These are phyloP conservation scores for Talaromyces sp. DNA, from an alignment of 2,329 filamentous ascomycete genomes.

Conservation along the genomic window DNA sequence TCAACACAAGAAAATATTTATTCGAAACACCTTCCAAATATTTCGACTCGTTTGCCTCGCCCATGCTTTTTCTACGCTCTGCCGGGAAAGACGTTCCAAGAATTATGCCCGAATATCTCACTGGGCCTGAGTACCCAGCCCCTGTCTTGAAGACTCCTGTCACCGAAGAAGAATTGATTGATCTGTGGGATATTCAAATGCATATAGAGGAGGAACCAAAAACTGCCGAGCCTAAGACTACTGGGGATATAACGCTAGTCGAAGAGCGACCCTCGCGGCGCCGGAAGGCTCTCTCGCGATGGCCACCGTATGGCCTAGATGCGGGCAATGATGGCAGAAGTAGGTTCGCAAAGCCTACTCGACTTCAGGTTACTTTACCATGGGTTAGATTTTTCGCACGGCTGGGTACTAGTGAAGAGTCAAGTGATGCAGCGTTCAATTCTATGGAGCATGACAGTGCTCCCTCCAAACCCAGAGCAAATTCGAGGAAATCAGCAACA, in stretches of 20 bases:
- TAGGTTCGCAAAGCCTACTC: conserved; percentile 25
- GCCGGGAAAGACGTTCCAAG: conserved; percentile 41
- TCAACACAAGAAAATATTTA: conserved; percentile 35
- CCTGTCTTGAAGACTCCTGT: conserved; percentile 30
- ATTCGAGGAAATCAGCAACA: background rate
- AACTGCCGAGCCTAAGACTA: background rate
- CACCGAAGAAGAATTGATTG: conserved; percentile 9
- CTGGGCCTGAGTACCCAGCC: conserved; percentile 35
- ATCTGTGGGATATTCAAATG: conserved; percentile 21
- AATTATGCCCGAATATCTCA: conserved; percentile 35
- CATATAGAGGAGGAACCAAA: conserved; percentile 8
- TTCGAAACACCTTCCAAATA: conserved; percentile 41
- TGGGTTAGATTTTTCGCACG: conserved; percentile 32
- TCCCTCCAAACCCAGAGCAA: conserved; percentile 2
- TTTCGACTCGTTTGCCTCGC: conserved; percentile 47
- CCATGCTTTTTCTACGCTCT: conserved; percentile 44
- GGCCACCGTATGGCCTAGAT: conserved; percentile 42
- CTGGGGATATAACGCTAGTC: background rate
- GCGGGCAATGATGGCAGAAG: conserved; percentile 28
- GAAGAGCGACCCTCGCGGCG: conserved; percentile 28
- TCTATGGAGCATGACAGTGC: background rate
- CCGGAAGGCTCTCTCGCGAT: conserved; percentile 39
- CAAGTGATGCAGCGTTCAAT: background rate
- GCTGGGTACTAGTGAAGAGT: background rate
- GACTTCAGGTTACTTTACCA: conserved; percentile 34